phyloP scores from a whole-genome alignment of 805 yeast species.

The Kluyveromyces starmeri region DNA sequence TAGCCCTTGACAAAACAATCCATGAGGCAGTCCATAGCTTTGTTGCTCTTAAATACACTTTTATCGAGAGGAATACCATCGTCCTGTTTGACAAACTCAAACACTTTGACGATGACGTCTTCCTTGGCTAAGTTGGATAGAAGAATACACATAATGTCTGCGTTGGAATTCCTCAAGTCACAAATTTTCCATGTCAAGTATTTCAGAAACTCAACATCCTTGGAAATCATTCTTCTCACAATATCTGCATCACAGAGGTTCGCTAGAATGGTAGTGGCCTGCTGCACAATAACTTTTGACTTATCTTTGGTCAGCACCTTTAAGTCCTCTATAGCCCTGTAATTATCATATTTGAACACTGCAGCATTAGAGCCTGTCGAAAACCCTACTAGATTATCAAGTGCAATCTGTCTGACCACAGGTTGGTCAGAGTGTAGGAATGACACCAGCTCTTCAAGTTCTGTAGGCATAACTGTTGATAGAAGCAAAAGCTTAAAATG shows the following conservation, averaged over 20 bases:
- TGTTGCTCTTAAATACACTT: slow-evolving; percentile 45
- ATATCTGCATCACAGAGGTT: slow-evolving; percentile 67
- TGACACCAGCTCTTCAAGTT: slow-evolving; percentile 55
- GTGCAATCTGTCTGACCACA: slow-evolving; percentile 72
- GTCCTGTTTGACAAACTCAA: slow-evolving; percentile 31
- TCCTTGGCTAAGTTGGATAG: slow-evolving; percentile 80
- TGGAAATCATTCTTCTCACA: slow-evolving; percentile 56
- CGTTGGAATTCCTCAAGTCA: slow-evolving; percentile 50
- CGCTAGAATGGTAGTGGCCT: slow-evolving; percentile 70
- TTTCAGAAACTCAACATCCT: slow-evolving; percentile 49
- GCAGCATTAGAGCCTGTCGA: slow-evolving; percentile 61
- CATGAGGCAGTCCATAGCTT: slow-evolving; percentile 70
- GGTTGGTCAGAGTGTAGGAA: slow-evolving; percentile 78
- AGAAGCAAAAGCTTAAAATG: no score
- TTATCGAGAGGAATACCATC: slow-evolving; percentile 31
- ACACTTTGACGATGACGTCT: slow-evolving; percentile 48
- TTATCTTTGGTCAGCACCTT: slow-evolving; percentile 47
- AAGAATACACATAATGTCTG: slow-evolving; percentile 77
- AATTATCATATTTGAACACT: slow-evolving; percentile 63
- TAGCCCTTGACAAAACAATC: slow-evolving; percentile 84
- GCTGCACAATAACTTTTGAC: slow-evolving; percentile 47
- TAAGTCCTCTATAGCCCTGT: slow-evolving; percentile 63
- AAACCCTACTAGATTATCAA: slow-evolving; percentile 74
- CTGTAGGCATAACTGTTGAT: slow-evolving; percentile 50
- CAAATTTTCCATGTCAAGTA: slow-evolving; percentile 42